Evolutionary conservation across 1,284 basidiomycete genomes (phyloP).

Genomic region (Puccinia triticina): DNA sequence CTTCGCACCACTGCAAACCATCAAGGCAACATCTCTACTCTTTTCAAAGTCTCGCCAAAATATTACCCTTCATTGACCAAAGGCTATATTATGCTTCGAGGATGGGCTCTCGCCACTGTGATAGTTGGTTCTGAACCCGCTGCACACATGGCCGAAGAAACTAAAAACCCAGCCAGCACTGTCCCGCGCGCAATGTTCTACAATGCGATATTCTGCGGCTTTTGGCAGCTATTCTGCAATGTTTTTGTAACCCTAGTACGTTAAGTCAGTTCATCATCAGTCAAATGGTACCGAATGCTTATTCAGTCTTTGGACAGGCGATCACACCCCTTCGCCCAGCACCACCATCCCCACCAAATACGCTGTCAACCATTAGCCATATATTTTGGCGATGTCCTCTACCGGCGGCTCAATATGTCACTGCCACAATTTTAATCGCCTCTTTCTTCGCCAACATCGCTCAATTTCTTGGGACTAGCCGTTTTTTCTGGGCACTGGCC

Average conservation of each 20-base stretch:
- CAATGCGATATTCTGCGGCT: not conserved
- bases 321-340: slow-evolving; percentile 25
- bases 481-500: slow-evolving; percentile 50
- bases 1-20: not conserved
- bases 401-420: slow-evolving; percentile 40
- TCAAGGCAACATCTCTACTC: not conserved
- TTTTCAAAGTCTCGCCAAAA: not conserved
- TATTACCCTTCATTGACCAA: not conserved
- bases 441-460: slow-evolving; percentile 28
- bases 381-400: slow-evolving; percentile 36
- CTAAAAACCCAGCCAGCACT: not conserved
- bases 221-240: not conserved
- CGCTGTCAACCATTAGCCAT: not conserved
- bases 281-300: not conserved
- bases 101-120: not conserved
- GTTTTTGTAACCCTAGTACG: slow-evolving; percentile 14
- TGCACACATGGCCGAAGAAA: slow-evolving; percentile 42
- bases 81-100: not conserved
- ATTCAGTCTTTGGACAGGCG: slow-evolving; percentile 11
- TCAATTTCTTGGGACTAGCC: slow-evolving; percentile 39
- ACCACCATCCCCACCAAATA: not conserved
- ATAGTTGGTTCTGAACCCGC: not conserved
- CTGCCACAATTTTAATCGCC: slow-evolving; percentile 6
- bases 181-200: slow-evolving; percentile 19
- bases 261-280: not conserved